A percentile compares a stretch with the other conserved stretches of the same genome.
Conservation (phyloP, 2,329 filamentous ascomycete species). For the Botrytis galanthina region DNA sequence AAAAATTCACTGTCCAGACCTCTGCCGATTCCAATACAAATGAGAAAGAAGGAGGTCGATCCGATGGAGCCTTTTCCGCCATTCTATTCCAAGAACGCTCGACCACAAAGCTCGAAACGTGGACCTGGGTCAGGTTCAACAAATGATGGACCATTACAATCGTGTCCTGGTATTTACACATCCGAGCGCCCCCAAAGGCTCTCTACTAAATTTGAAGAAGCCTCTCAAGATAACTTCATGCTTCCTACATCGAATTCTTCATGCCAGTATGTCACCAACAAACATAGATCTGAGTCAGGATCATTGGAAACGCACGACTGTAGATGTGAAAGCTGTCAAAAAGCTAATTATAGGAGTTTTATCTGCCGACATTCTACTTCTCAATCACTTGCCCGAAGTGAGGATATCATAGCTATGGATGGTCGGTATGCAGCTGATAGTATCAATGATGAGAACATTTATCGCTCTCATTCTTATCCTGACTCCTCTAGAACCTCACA, state of each 20-base stretch:
- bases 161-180: neutral
- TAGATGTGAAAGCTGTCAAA: neutral
- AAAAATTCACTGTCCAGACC: neutral
- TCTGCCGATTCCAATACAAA: neutral
- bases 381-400: slow-evolving; percentile 24
- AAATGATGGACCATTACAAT: neutral
- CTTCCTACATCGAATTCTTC: neutral
- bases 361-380: slow-evolving; percentile 31
- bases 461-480: slow-evolving; percentile 1
- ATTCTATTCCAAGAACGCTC: neutral
- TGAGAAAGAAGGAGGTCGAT: neutral
- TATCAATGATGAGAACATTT: slow-evolving; percentile 9
- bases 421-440: slow-evolving; percentile 29
- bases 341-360: slow-evolving; percentile 24
- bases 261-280: neutral
- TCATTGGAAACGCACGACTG: neutral
- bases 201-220: neutral
- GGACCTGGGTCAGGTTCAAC: too few species aligned
- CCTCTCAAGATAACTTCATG: neutral
- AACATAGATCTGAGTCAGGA: neutral
- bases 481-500: neutral
- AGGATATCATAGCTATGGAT: slow-evolving; percentile 26
- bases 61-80: neutral
- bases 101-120: neutral
- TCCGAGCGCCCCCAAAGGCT: neutral